phyloP scores from a whole-genome alignment of 495 filamentous ascomycete genomes.

The Lichina pygmaea region DNA sequence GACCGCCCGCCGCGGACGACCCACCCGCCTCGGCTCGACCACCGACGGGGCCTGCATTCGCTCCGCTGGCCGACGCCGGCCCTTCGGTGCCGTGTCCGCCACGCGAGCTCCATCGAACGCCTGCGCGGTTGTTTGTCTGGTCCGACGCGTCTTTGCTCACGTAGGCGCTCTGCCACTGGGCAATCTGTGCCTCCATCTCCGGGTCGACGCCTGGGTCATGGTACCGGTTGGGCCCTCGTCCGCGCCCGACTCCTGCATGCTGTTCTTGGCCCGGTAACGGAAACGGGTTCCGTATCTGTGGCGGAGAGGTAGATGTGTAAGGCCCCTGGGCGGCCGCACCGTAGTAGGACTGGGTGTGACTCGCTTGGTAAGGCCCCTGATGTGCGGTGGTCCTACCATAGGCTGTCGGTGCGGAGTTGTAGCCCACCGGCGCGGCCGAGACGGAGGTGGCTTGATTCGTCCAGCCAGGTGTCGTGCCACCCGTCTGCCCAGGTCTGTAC shows the following conservation, averaged over 20 bases:
- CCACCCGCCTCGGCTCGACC: conserved; percentile 9
- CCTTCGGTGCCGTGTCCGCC: conserved; percentile 3
- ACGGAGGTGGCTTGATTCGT: conserved; percentile 18
- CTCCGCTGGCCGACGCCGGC: conserved; percentile 11
- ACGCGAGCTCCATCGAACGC: conserved; percentile 8
- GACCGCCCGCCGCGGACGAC: conserved; percentile 2
- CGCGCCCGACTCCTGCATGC: conserved; percentile 16
- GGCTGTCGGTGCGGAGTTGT: conserved; percentile 1
- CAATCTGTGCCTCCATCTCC: conserved; percentile 77
- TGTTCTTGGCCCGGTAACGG: conserved; percentile 28
- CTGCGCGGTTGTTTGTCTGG: conserved; percentile 2
- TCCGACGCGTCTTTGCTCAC: conserved; percentile 22
- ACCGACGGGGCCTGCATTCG: conserved; percentile 20
- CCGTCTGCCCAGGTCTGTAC: conserved; percentile 39
- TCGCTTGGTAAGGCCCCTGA: conserved; percentile 18
- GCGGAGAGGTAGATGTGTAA: conserved; percentile 28
- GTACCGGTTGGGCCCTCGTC: conserved; percentile 6
- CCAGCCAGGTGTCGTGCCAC: conserved; percentile 10
- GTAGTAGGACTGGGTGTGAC: conserved; percentile 21
- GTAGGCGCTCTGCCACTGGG: conserved; percentile 92
- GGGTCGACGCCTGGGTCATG: conserved; percentile 32
- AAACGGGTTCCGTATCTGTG: conserved; percentile 72
- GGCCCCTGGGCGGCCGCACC: conserved; percentile 16
- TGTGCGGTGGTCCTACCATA: conserved; percentile 21
- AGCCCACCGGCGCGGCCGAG: conserved; percentile 9